These are phyloP conservation scores for Penicillium verrucosum DNA, from an alignment of 2,329 filamentous ascomycete species.

Conservation along the genomic window DNA sequence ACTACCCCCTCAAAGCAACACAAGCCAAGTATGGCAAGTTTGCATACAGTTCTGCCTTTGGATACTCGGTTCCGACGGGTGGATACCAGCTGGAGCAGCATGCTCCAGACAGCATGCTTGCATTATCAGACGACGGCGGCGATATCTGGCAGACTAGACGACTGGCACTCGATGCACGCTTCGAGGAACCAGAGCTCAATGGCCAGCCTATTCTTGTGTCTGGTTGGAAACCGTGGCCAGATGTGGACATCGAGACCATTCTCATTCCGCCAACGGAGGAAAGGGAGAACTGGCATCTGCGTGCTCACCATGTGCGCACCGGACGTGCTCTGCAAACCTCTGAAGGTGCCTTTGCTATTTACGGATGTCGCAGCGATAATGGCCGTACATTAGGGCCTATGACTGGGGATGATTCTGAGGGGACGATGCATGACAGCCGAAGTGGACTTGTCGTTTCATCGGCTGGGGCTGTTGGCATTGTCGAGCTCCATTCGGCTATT, in stretches of 20 bases:
- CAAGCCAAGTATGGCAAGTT: conserved; percentile 80
- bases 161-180: conserved; percentile 60
- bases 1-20: conserved; percentile 76
- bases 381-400: conserved; percentile 51
- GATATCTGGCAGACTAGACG: conserved; percentile 77
- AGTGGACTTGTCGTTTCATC: conserved; percentile 46
- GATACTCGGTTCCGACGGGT: conserved; percentile 73
- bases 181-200: conserved; percentile 54
- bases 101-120: conserved; percentile 70
- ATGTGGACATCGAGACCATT: conserved; percentile 44
- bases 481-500: conserved; percentile 40
- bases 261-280: conserved; percentile 34
- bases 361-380: conserved; percentile 58
- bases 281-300: conserved; percentile 41
- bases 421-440: conserved; percentile 34
- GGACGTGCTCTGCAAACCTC: conserved; percentile 65
- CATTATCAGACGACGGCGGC: conserved; percentile 71
- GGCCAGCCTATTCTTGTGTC: conserved; percentile 60
- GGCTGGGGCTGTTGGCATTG: conserved; percentile 52
- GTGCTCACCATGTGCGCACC: conserved; percentile 33
- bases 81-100: conserved; percentile 73
- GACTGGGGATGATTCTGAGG: conserved; percentile 41
- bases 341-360: conserved; percentile 72
- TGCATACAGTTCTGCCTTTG: conserved; percentile 72
- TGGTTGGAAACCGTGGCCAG: conserved; percentile 66